Base-by-base conservation (phyloP, 768 basidiomycete genomes). In the Termitomyces sp. region DNA sequence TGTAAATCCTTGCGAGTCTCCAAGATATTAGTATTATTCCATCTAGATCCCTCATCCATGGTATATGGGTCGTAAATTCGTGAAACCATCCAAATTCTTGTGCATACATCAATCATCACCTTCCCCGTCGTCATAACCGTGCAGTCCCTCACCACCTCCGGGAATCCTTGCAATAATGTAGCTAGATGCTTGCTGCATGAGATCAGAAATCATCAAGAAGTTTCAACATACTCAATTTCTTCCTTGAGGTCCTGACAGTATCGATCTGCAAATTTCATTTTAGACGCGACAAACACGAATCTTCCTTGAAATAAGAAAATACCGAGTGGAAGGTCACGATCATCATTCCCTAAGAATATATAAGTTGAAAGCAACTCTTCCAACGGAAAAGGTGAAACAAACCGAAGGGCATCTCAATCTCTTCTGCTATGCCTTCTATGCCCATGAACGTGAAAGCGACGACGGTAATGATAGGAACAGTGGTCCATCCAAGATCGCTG, bases 331-430 rank as follows among this genome's bases (percentile, higher is more conserved):
- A 93, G 75, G 71, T 91, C 89, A 1, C 79, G 75, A 5, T 78
- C 72, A 64, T 91, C 87, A 56, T 73, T 74, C 43, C 85, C 84
- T 84, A 55, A 12, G 37, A 28, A n/a, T 11, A 30, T 54, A 51
- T 17, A n/a, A 19, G n/a, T 41, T 48, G 6, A 55, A 35, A 37
- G 26, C 15, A 43, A 53, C 8, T 28, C 17, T 19, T 50, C 8
- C 28, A 31, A 35, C 8, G n/a, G 50, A 35, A 48, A 30, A 53
- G 21, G 46, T 28, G 23, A 45, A 26, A 69, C 77, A 47, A 59
- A 87, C 93, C 94, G 63, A 97, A 97, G 0, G 95, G 95, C 86
- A 90, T 89, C 70, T 97, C 94, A 62, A 96, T 93, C 70, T 93
- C 86, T 58, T 95, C 88, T 0, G 95, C 94, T 61, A 97, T 98